Conservation (phyloP, 495 filamentous ascomycete species). For the Pseudevernia furfuracea region DNA sequence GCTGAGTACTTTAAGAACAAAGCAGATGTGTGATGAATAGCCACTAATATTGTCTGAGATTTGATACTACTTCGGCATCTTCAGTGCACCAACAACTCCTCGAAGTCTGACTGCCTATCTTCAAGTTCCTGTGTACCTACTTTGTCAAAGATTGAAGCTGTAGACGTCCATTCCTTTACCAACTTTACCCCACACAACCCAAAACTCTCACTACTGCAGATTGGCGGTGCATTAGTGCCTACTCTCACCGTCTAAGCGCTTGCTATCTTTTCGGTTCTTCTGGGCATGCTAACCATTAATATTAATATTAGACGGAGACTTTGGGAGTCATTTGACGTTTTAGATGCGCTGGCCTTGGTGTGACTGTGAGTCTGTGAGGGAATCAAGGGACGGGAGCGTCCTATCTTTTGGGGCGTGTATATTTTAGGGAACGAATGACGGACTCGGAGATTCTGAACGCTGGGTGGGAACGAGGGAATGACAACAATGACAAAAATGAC, state of each 20-base stretch:
- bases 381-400: not conserved
- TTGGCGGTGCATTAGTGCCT: slow-evolving; percentile 14
- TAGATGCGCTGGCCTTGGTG: slow-evolving; percentile 15
- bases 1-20: not conserved
- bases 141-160: not conserved
- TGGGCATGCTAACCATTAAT: not conserved
- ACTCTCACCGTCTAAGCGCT: too few relatives aligned
- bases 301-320: too few relatives aligned
- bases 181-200: slow-evolving; percentile 15
- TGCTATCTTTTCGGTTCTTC: not conserved
- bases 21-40: not conserved
- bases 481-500: not conserved
- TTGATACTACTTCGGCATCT: not conserved
- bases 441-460: not conserved
- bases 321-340: slow-evolving; percentile 16
- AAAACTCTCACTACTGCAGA: slow-evolving; percentile 9
- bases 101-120: not conserved
- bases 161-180: slow-evolving; percentile 1
- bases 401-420: too few relatives aligned
- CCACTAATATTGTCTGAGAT: not conserved
- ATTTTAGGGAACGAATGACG: slow-evolving; percentile 2
- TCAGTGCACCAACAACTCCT: not conserved
- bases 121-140: not conserved
- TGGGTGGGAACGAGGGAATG: not conserved
- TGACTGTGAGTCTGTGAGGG: not conserved